Percentiles rank a stretch among this genome's conserved stretches.
Conservation (phyloP, 2,329 filamentous ascomycete species). For the Cercospora brassicicola region DNA sequence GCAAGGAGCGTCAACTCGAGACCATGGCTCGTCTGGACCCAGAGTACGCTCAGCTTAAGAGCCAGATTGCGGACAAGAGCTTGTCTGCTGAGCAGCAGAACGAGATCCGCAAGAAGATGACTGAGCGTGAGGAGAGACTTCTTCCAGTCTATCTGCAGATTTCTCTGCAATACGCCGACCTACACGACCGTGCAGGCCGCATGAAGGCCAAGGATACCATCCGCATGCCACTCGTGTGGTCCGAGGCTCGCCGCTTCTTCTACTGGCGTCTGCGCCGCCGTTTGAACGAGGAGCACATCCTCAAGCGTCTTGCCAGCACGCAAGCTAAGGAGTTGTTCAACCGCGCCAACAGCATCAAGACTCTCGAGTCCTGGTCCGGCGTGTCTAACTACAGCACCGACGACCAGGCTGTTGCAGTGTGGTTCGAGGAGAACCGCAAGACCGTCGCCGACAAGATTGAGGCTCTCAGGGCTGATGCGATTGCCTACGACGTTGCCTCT, state of each 20-base stretch:
- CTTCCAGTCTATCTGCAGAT: conserved; percentile 94
- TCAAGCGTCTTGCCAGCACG: conserved; percentile 73
- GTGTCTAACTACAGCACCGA: conserved; percentile 74
- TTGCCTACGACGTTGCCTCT: conserved; percentile 68
- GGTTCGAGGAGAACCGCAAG: conserved; percentile 96
- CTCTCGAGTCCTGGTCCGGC: conserved; percentile 79
- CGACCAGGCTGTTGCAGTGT: conserved; percentile 81
- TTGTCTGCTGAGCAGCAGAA: conserved; percentile 73
- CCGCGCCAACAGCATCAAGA: conserved; percentile 60
- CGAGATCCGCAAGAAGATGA: conserved; percentile 80
- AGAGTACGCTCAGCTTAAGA: conserved; percentile 79
- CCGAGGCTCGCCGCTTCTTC: conserved; percentile 91
- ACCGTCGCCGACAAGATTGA: conserved; percentile 81
- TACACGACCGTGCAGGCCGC: conserved; percentile 93
- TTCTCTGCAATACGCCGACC: conserved; percentile 92
- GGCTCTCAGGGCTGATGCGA: conserved; percentile 72
- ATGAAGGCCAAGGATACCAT: conserved; percentile 98
- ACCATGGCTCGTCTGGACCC: conserved; percentile 94
- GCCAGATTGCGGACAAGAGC: conserved; percentile 66
- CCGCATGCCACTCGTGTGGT: conserved; percentile 79
- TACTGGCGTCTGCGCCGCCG: conserved; percentile 98
- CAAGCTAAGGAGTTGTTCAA: conserved; percentile 48
- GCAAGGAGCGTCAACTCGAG: conserved; percentile 93
- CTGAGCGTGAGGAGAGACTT: conserved; percentile 79
- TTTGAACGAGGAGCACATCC: conserved; percentile 94